Evolutionary conservation across 2,329 filamentous ascomycete genomes (phyloP), one percentile per base, ranked within the genome.

Genomic region (Cladosporium oxysporum): DNA sequence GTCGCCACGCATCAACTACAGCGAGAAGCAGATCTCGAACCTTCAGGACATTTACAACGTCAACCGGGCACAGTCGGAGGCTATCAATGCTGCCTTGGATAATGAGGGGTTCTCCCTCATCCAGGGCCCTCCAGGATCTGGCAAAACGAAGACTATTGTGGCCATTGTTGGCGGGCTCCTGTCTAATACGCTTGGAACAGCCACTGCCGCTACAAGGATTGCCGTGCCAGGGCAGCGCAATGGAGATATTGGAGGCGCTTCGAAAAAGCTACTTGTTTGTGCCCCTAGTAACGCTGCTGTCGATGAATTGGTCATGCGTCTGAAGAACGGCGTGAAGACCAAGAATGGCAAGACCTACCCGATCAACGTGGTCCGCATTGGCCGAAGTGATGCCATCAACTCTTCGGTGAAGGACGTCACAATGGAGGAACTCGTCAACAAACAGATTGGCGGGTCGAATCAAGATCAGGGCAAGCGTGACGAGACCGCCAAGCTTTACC

Each of bases 201-300:
- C 66, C 18, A 53, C 23, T 12, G 70, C 73, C 23, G 70, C 69
- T 3, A 75, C 72, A 7, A 72, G 69, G 52, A 79, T 83, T 57
- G 69, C 71, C 23, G 70, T 81, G 58, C 81, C 80, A 16, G 49
- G 65, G 67, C 57, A 59, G 35, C 57, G 57, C 11, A 59, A 59
- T 14, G 57, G 61, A 14, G 69, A 68, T 52, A 53, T 31, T 55
- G 72, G 74, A 60, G 72, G 69, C 4, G 76, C 82, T 1, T 76
- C 86, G 2, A 97, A 96, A 80, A 99, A 98, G 78, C 83, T 99
- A 29, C 85, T 99, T 29, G 92, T 99, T 28, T 99, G 95, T 75
- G 95, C 95, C n/a, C 95, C 95, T 16, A 98, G 93, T 83, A 99
- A 99, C 78, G 95, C 95, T 7, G 95, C 95, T 35, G 95, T 99